These are phyloP conservation scores for Talaromyces pinophilus DNA, from an alignment of 2,329 filamentous ascomycete genomes.

Conservation along the genomic window DNA sequence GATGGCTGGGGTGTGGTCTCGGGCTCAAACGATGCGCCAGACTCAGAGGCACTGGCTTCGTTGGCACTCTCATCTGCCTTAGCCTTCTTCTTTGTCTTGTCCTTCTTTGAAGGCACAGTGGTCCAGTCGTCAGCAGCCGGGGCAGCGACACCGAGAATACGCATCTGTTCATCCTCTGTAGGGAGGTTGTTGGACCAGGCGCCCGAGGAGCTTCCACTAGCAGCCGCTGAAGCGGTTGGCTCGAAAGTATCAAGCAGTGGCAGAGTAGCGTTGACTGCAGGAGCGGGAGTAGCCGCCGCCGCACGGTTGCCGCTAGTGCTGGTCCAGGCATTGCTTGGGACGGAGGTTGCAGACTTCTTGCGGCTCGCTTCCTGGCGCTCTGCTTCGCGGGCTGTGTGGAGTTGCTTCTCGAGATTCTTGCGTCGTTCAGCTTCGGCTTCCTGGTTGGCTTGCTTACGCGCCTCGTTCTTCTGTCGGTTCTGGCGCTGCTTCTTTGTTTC, in stretches of 20 bases:
- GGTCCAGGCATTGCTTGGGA: slow-evolving; percentile 58
- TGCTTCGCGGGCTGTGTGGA: slow-evolving; percentile 75
- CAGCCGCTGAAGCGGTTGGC: slow-evolving; percentile 20
- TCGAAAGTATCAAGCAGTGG: slow-evolving; percentile 49
- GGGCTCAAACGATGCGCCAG: slow-evolving; percentile 12
- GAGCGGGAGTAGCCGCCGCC: slow-evolving; percentile 17
- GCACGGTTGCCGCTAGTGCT: slow-evolving; percentile 30
- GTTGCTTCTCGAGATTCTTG: slow-evolving; percentile 75
- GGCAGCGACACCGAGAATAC: slow-evolving; percentile 47
- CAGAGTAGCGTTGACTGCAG: slow-evolving; percentile 28
- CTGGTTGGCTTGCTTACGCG: slow-evolving; percentile 71
- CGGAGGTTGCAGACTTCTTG: slow-evolving; percentile 46
- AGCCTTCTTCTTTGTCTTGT: slow-evolving; percentile 49
- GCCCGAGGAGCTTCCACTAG: slow-evolving; percentile 31
- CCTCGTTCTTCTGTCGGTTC: slow-evolving; percentile 85
- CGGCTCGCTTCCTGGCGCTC: slow-evolving; percentile 73
- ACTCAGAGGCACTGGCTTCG: slow-evolving; percentile 46
- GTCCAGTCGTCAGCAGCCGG: slow-evolving; percentile 58
- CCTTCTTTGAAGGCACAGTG: slow-evolving; percentile 61
- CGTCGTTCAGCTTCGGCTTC: slow-evolving; percentile 79
- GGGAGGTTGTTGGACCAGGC: slow-evolving; percentile 54
- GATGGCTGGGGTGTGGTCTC: slow-evolving; percentile 23
- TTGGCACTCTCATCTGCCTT: slow-evolving; percentile 47
- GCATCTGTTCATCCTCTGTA: slow-evolving; percentile 63
- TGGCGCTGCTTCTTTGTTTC: slow-evolving; percentile 96